phyloP scores from a whole-genome alignment of 768 basidiomycete genomes.

The Boletales sp. region DNA sequence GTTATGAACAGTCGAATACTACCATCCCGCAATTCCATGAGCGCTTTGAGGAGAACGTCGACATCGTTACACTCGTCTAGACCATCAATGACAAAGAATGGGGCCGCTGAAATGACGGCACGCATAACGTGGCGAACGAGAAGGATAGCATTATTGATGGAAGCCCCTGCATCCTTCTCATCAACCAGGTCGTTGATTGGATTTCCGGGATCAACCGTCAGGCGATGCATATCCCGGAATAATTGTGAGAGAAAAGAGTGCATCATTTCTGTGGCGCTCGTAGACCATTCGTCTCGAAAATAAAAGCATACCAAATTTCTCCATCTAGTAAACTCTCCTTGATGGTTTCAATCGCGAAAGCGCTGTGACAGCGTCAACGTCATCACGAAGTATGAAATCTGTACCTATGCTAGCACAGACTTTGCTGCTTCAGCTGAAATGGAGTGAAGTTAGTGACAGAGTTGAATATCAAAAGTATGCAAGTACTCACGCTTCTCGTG shows the following conservation, averaged over 20 bases:
- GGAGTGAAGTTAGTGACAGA: neutral
- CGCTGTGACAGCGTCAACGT: neutral
- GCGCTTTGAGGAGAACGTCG: neutral
- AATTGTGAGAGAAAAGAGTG: conserved; percentile 17
- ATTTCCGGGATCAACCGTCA: neutral
- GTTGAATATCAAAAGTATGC: no score
- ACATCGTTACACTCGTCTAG: conserved; percentile 16
- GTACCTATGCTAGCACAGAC: conserved; percentile 12
- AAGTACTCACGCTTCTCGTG: conserved; percentile 10
- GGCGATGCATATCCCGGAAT: neutral
- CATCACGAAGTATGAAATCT: rapidly evolving
- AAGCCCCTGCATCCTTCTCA: neutral
- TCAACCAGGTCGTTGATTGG: neutral
- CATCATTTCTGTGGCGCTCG: conserved; percentile 6
- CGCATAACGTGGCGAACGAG: conserved; percentile 6
- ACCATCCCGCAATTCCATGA: neutral
- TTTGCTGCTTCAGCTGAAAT: conserved; percentile 14
- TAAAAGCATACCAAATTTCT: conserved; percentile 8
- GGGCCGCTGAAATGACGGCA: neutral
- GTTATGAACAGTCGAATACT: conserved; percentile 5
- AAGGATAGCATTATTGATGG: neutral
- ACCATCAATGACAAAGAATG: conserved; percentile 8
- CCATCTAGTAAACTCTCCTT: neutral
- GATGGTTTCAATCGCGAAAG: conserved; percentile 12
- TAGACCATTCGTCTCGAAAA: conserved; percentile 12